A percentile compares a stretch with the other conserved stretches of the same genome.
phyloP scores from a whole-genome alignment of 352 stramenopile genomes.

The Phytophthora crassamura region DNA sequence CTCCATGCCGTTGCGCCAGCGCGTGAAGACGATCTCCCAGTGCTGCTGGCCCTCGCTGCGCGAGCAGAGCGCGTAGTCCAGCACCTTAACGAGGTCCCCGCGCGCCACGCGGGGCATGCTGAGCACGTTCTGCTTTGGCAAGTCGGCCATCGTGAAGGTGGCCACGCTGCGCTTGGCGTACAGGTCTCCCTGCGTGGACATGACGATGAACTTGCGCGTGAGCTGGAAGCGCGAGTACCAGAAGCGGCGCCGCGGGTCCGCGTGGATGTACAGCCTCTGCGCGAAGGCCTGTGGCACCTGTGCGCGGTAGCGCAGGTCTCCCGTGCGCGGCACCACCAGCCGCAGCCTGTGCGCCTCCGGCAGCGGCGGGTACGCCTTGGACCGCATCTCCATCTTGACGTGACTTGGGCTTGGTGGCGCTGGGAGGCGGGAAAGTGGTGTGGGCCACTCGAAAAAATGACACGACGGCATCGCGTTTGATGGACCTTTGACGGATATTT shows the following conservation, averaged over 20 bases:
- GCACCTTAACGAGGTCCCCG: constrained; percentile 67
- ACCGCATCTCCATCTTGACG: constrained; percentile 58
- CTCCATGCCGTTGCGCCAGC: constrained; percentile 70
- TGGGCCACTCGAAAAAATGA: constrained; percentile 19
- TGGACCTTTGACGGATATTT: constrained; percentile 7
- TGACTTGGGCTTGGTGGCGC: background rate
- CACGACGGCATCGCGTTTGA: constrained; percentile 4
- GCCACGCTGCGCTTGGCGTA: constrained; percentile 55
- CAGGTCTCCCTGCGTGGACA: constrained; percentile 71
- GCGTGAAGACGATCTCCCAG: constrained; percentile 77
- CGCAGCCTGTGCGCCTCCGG: constrained; percentile 44
- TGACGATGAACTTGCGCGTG: constrained; percentile 75
- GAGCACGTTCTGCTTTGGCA: constrained; percentile 57
- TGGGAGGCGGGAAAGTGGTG: no score
- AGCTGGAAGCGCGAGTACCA: constrained; percentile 69
- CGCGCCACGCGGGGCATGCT: constrained; percentile 57
- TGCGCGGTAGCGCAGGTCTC: constrained; percentile 64
- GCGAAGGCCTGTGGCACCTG: constrained; percentile 55
- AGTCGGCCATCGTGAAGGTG: constrained; percentile 44
- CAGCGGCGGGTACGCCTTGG: constrained; percentile 68
- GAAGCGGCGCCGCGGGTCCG: constrained; percentile 42
- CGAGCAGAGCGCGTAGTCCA: constrained; percentile 76
- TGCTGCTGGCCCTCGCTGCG: constrained; percentile 40
- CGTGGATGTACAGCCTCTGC: constrained; percentile 63
- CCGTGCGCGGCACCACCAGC: constrained; percentile 59